Evolutionary conservation across 345 rosid species (phyloP).

Genomic region (Linum tenue): DNA sequence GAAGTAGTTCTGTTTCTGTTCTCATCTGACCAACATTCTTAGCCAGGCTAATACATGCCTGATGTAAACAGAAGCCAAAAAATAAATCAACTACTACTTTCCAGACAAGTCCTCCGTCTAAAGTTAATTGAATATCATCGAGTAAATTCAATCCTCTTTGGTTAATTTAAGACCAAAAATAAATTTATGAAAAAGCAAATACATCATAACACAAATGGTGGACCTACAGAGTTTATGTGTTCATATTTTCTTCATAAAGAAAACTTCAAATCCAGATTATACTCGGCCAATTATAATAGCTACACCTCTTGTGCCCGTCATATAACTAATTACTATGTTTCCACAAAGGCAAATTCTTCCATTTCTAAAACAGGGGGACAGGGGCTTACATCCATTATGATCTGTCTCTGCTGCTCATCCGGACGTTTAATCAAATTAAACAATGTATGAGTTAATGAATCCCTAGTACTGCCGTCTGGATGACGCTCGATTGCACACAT

Average conservation of each 20-base stretch:
- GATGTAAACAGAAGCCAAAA: constrained; percentile 19
- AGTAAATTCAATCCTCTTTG: not conserved
- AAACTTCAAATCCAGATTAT: too few relatives aligned
- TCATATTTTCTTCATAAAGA: too few relatives aligned
- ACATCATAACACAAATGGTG: not conserved
- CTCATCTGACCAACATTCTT: constrained; percentile 97
- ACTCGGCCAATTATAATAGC: too few relatives aligned
- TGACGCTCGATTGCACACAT: constrained; percentile 99
- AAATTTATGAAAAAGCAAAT: not conserved
- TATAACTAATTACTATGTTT: not conserved
- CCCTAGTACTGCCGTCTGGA: constrained; percentile 67
- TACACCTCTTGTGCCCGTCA: not conserved
- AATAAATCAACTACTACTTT: not conserved
- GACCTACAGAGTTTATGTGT: not conserved
- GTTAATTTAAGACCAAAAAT: constrained; percentile 10
- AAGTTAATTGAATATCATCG: not conserved
- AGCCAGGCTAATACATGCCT: constrained; percentile 93
- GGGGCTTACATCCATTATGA: constrained; percentile 84
- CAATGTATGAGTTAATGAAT: constrained; percentile 86
- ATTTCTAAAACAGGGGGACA: not conserved
- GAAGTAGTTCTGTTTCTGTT: constrained; percentile 94
- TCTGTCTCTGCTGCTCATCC: constrained; percentile 88
- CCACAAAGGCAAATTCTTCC: too few relatives aligned
- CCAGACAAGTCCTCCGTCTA: not conserved
- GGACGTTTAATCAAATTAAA: constrained; percentile 96